Percentiles rank a stretch among this genome's conserved stretches.
Evolutionary conservation across 805 yeast species (phyloP).

Genomic region (Metschnikowia henanensis): DNA sequence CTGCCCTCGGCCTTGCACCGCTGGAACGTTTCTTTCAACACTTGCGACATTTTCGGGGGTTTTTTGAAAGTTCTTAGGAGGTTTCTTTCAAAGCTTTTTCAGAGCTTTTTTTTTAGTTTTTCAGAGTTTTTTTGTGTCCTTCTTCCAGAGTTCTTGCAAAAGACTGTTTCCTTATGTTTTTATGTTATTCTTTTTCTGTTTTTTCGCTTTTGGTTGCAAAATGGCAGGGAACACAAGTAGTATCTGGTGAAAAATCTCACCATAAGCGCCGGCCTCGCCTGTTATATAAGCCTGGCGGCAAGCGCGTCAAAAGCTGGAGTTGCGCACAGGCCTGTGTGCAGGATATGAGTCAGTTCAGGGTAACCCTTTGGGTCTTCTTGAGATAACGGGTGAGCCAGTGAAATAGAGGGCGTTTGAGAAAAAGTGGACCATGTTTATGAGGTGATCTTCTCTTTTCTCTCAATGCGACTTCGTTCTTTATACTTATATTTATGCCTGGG

Average conservation of each 20-base stretch:
- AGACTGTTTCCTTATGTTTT: not conserved
- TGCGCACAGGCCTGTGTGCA: not conserved
- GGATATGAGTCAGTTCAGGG: constrained; percentile 36
- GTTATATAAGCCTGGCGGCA: too few species aligned
- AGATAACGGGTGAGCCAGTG: too few species aligned
- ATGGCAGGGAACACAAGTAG: not conserved
- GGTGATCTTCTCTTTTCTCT: too few species aligned
- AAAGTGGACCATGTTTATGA: too few species aligned
- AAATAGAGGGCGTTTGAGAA: too few species aligned
- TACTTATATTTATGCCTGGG: too few species aligned
- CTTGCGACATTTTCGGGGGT: constrained; percentile 51
- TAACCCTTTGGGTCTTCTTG: constrained; percentile 16
- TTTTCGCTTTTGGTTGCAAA: not conserved
- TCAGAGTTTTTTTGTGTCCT: not conserved
- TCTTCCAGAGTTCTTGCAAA: too few species aligned
- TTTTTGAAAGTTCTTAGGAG: not conserved
- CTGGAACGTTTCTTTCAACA: constrained; percentile 58
- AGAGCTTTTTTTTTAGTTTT: too few species aligned
- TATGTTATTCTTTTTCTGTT: not conserved
- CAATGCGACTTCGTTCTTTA: too few species aligned
- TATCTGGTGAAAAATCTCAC: not conserved
- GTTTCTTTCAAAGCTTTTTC: not conserved
- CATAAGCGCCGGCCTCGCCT: too few species aligned
- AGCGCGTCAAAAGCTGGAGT: not conserved
- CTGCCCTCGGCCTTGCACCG: constrained; percentile 66